These are phyloP conservation scores for Cystobasidium sp. DNA, from an alignment of 1,284 basidiomycete genomes.

Conservation along the genomic window DNA sequence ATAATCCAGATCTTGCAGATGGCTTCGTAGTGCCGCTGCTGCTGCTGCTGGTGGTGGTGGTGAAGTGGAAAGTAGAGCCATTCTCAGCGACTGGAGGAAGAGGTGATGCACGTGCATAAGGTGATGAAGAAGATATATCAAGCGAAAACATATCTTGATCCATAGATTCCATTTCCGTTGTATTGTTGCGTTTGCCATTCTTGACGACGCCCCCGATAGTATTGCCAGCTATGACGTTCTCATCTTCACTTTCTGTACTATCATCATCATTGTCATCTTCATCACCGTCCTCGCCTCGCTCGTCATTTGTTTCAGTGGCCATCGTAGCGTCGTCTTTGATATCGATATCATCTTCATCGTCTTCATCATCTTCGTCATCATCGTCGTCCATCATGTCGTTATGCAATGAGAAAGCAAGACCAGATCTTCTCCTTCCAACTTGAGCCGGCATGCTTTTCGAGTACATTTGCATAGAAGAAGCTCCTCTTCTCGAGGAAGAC, in stretches of 20 bases:
- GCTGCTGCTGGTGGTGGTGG: not conserved
- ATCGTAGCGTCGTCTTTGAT: constrained; percentile 18
- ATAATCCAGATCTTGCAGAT: constrained; percentile 15
- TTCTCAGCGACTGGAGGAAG: constrained; percentile 11
- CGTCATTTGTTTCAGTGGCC: constrained; percentile 1
- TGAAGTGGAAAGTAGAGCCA: not conserved
- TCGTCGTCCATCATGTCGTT: constrained; percentile 30
- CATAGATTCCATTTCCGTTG: constrained; percentile 35
- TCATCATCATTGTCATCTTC: constrained; percentile 27
- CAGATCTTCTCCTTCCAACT: constrained; percentile 29
- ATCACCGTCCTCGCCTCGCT: constrained; percentile 16
- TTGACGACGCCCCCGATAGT: no score
- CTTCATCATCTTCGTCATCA: constrained; percentile 14
- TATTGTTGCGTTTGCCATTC: not conserved
- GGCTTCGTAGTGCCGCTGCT: constrained; percentile 1
- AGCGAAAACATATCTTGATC: constrained; percentile 37
- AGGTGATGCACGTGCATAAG: constrained; percentile 3
- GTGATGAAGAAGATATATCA: constrained; percentile 30
- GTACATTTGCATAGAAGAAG: constrained; percentile 15
- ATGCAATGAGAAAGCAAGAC: constrained; percentile 24
- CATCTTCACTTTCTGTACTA: constrained; percentile 31
- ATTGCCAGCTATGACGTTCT: constrained; percentile 16
- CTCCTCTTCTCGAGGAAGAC: not conserved
- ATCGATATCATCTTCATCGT: constrained; percentile 7
- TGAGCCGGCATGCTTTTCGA: constrained; percentile 35